These are phyloP conservation scores for Boletus rubescentipes DNA, from an alignment of 768 basidiomycete genomes.

Conservation along the genomic window DNA sequence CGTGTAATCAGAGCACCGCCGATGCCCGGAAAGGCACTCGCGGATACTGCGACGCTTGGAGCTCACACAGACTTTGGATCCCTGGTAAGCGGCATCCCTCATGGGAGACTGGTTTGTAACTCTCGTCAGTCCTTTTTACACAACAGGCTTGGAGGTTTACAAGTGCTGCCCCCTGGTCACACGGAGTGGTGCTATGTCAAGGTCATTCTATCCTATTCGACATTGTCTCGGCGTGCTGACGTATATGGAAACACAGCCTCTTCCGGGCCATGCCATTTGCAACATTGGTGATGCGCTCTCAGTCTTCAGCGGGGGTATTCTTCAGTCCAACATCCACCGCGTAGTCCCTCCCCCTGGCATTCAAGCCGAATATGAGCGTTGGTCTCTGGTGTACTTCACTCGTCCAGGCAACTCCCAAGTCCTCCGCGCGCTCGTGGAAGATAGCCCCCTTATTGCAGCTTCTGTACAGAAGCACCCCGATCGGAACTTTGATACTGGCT, in stretches of 20 bases:
- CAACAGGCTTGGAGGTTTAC: slow-evolving; percentile 68
- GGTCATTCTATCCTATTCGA: slow-evolving; percentile 30
- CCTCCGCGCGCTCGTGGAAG: slow-evolving; percentile 51
- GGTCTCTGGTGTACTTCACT: slow-evolving; percentile 70
- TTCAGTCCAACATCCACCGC: slow-evolving; percentile 63
- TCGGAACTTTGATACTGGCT: slow-evolving; percentile 35
- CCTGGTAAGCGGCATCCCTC: slow-evolving; percentile 40
- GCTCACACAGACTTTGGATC: slow-evolving; percentile 77
- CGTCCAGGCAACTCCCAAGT: slow-evolving; percentile 54
- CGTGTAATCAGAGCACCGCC: slow-evolving; percentile 53
- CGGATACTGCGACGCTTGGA: slow-evolving; percentile 48
- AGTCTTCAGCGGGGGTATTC: slow-evolving; percentile 61
- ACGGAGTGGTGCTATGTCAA: slow-evolving; percentile 69
- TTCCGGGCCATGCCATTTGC: slow-evolving; percentile 58
- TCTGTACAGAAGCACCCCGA: slow-evolving; percentile 38
- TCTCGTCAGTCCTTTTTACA: slow-evolving; percentile 59
- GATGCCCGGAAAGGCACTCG: slow-evolving; percentile 23
- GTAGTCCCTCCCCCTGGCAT: slow-evolving; percentile 61
- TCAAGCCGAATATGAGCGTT: slow-evolving; percentile 53
- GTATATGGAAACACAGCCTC: slow-evolving; percentile 33
- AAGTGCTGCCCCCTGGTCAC: slow-evolving; percentile 60
- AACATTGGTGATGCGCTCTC: slow-evolving; percentile 63
- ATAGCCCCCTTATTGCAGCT: slow-evolving; percentile 50
- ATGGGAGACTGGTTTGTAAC: neutral
- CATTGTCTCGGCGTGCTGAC: neutral